These are phyloP conservation scores for Solanum habrochaites DNA, from an alignment of 257 asterid genomes.

Conservation along the genomic window DNA sequence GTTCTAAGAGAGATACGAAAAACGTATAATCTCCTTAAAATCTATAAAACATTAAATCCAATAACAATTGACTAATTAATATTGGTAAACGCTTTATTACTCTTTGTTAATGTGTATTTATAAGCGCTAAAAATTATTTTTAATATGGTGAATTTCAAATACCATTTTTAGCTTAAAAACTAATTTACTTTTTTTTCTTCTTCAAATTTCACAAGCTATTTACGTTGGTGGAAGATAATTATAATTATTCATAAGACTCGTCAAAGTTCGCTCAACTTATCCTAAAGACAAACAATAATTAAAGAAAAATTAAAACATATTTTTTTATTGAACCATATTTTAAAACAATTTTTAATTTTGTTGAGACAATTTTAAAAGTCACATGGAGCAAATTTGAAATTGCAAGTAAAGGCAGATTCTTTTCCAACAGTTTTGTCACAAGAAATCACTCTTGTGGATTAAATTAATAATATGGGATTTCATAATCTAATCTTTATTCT, in stretches of 20 bases:
- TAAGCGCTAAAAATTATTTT: too few relatives aligned
- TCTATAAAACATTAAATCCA: too few relatives aligned
- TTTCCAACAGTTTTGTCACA: neutral
- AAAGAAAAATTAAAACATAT: neutral
- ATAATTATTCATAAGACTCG: accelerated
- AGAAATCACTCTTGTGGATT: neutral
- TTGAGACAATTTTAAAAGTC: neutral
- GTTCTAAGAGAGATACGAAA: too few relatives aligned
- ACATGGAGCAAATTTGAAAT: neutral
- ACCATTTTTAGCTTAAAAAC: too few relatives aligned
- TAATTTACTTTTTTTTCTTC: too few relatives aligned
- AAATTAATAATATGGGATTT: neutral
- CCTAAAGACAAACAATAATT: neutral
- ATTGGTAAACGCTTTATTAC: too few relatives aligned
- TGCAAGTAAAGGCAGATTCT: neutral
- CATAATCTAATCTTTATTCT: neutral
- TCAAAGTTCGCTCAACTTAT: neutral
- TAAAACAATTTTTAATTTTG: neutral
- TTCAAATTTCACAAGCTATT: too few relatives aligned
- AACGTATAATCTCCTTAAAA: too few relatives aligned
- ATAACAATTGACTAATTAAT: too few relatives aligned
- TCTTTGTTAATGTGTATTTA: too few relatives aligned
- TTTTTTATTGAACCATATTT: neutral
- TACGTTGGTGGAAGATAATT: too few relatives aligned
- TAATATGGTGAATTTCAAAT: too few relatives aligned